Base-by-base conservation (phyloP, 768 basidiomycete species). In the Boletus insuetus region DNA sequence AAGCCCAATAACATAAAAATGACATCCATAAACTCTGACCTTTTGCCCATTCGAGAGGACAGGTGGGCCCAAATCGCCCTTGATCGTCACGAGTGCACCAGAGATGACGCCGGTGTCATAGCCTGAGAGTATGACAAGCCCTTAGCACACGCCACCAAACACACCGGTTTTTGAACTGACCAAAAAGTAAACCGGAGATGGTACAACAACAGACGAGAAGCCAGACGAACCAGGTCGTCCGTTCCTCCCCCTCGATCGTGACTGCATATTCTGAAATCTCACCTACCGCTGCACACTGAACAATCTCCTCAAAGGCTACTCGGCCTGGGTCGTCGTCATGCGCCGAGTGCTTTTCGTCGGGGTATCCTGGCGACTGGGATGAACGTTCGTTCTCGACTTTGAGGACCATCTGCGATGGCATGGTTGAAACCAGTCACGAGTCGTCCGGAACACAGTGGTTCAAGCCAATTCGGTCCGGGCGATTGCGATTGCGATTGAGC, bases 61-160 rank as follows among this genome's bases (percentile, higher is more conserved):
- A 11, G 73, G 65, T 8, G 84, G 79, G 4, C 86, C 85, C 39
- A 91, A 74, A 62, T 89, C 87, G 6, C 76, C 73, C 0, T 82
- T 79, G 53, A 91, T 89, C 11, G 82, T 84, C 22, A 90, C 86
- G 34, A 91, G 76, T n/a, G 89, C 86, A 26, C 89, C 89, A 51
- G 87, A 89, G 22, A 91, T 86, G 37, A 88, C 84, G 42, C 88
- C 88, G 11, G 89, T 91, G 64, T 91, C 89, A 62, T 91, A 91
- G 24, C 89, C 87, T 89, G 55, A 17, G 24, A 45, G 37, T 32
- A 9, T 31, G 16, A 26, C 31, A 44, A 29, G 8, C 2, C 11
- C 6, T 66, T 26, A 66, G 32, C 35, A 44, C 22, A 45, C n/a
- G 40, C 16, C 10, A 35, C 19, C 8, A 35, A 34, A 19, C 26